phyloP scores from a whole-genome alignment of 768 basidiomycete genomes.

The Phlebiopsis flavidoalba region DNA sequence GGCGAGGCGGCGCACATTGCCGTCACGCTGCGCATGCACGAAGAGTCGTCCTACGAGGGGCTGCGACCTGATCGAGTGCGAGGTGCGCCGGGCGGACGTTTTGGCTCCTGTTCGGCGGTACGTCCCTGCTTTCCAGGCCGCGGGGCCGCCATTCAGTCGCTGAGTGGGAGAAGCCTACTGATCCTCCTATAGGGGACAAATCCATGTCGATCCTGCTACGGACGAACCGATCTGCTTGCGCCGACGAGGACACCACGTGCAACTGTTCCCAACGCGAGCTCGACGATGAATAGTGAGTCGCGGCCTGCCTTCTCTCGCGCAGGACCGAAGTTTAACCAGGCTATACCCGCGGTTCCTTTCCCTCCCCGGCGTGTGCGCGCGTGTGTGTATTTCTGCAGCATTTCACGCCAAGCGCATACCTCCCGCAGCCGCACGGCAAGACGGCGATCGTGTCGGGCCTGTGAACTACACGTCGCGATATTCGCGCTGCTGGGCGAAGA shows the following conservation, averaged over 20 bases:
- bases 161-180: slow-evolving; percentile 9
- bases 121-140: slow-evolving; percentile 20
- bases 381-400: slow-evolving; percentile 48
- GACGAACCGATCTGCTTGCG: slow-evolving; percentile 80
- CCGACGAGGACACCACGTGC: slow-evolving; percentile 82
- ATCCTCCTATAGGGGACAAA: slow-evolving; percentile 72
- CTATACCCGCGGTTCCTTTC: slow-evolving; percentile 10
- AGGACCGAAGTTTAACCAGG: slow-evolving; percentile 26
- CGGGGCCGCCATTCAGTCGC: background rate
- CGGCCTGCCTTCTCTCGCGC: background rate
- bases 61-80: slow-evolving; percentile 85
- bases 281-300: slow-evolving; percentile 82
- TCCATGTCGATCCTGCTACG: slow-evolving; percentile 83
- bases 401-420: slow-evolving; percentile 79
- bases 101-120: slow-evolving; percentile 88
- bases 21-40: slow-evolving; percentile 78
- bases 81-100: slow-evolving; percentile 82
- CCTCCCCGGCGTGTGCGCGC: background rate
- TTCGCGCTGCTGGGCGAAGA: slow-evolving; percentile 84
- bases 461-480: slow-evolving; percentile 83
- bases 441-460: slow-evolving; percentile 83
- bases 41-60: slow-evolving; percentile 77
- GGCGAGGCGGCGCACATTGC: slow-evolving; percentile 85
- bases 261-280: slow-evolving; percentile 84
- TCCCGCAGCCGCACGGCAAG: slow-evolving; percentile 84